Evolutionary conservation across 2,329 filamentous ascomycete genomes (phyloP), one percentile per base, ranked within the genome.

Genomic region (Phialophora verrucosa): DNA sequence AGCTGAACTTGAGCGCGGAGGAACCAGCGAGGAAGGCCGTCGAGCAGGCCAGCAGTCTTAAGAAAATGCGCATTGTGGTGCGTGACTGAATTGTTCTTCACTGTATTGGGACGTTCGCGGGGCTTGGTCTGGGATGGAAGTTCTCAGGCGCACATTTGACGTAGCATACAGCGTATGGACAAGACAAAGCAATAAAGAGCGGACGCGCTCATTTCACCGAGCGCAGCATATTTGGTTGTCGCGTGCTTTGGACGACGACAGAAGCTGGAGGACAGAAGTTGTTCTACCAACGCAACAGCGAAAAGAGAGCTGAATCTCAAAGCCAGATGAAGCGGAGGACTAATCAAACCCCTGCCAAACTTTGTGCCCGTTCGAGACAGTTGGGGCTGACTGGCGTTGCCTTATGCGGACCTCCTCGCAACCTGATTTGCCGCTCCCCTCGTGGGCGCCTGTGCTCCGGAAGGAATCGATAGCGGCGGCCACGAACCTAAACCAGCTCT

Each of bases 1-100:
- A 69, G 44, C 57, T 66, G 56, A 72, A 64, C 23, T 66, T 62
- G 23, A 72, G 56, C 4, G 53, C 66, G 23, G 49, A 32, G 27
- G 38, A 38, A 23, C 55, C 51, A n/a, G 59, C 38, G 23, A 64
- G n/a, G 32, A 69, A 38, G 20, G 61, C 56, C 35, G 61, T 32
- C 27, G 56, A 50, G 27, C 35, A 44, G 50, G 53, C 54, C 42
- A 32, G 20, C 31, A 58, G 31, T 10, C 14, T 23, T 25, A 51
- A 25, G 31, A 23, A 42, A 31, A 38, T 38, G 55, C 25, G 65
- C 49, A 56, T 64, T n/a, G 17, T 50, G 47, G 23, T 23, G 23
- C 23, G n/a, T 27, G 47, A 49, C 17, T 27, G 47, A 23, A 23
- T 49, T 14, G 11, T 38, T 38, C 35, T 14, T 14, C 35, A 12